phyloP scores from a whole-genome alignment of 2,329 filamentous ascomycete genomes.

The Talaromyces sp. region DNA sequence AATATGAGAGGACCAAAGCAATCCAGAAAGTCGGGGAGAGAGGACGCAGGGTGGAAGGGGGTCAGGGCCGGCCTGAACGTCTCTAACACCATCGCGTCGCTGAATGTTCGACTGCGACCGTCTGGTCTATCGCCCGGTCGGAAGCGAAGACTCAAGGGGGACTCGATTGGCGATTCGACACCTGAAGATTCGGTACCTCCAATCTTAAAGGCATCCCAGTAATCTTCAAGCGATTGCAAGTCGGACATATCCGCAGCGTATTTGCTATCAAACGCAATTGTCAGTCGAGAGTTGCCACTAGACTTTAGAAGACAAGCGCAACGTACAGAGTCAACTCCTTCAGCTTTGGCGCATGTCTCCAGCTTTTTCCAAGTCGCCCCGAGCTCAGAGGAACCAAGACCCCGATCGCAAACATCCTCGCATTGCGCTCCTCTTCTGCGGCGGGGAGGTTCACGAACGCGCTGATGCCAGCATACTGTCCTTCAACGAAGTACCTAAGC shows the following conservation, averaged over 20 bases:
- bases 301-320: background rate
- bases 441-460: slow-evolving; percentile 86
- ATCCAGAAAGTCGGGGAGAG: slow-evolving; percentile 74
- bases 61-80: slow-evolving; percentile 63
- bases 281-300: background rate
- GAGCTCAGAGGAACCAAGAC: slow-evolving; percentile 83
- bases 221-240: slow-evolving; percentile 69
- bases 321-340: slow-evolving; percentile 72
- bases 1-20: slow-evolving; percentile 90
- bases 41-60: slow-evolving; percentile 82
- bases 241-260: slow-evolving; percentile 68
- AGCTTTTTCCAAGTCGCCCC: slow-evolving; percentile 82
- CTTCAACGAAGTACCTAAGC: slow-evolving; percentile 85
- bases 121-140: slow-evolving; percentile 54
- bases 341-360: slow-evolving; percentile 79
- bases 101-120: slow-evolving; percentile 42
- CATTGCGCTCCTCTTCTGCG: slow-evolving; percentile 77
- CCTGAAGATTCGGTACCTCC: slow-evolving; percentile 42
- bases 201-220: slow-evolving; percentile 66
- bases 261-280: slow-evolving; percentile 33
- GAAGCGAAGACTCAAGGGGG: slow-evolving; percentile 53
- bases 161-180: slow-evolving; percentile 56
- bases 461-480: slow-evolving; percentile 80
- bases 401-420: slow-evolving; percentile 89
- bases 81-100: slow-evolving; percentile 46